A percentile compares a stretch with the other conserved stretches of the same genome.
Conservation (phyloP, 2,329 filamentous ascomycete species). For the Neonectria faginata region DNA sequence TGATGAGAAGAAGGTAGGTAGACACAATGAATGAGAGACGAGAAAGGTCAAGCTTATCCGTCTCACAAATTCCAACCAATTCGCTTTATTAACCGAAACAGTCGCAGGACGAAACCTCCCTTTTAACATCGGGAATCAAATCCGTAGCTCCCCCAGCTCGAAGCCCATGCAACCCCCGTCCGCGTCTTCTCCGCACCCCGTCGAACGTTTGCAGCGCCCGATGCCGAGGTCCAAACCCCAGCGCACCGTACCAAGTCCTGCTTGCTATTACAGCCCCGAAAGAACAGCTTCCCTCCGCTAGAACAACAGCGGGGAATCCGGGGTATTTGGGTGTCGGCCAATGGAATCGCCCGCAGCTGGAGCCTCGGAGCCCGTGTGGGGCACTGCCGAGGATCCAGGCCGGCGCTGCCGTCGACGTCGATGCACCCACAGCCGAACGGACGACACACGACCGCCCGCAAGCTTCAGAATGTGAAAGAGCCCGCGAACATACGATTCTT, state of each 20-base stretch:
- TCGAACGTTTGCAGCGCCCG: constrained; percentile 36
- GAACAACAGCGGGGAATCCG: constrained; percentile 35
- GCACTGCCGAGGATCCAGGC: constrained; percentile 23
- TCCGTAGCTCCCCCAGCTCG: neutral
- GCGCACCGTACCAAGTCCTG: neutral
- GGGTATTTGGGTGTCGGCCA: constrained; percentile 33
- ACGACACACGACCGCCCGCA: neutral
- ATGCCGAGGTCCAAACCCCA: constrained; percentile 41
- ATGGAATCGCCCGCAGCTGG: neutral
- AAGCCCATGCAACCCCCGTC: neutral
- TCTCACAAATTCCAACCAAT: neutral
- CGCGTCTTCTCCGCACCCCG: constrained; percentile 44
- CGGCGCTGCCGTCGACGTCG: neutral
- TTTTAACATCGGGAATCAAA: neutral
- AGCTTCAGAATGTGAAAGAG: neutral
- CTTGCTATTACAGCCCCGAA: neutral
- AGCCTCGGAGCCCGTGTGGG: constrained; percentile 27
- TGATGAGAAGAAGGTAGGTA: neutral
- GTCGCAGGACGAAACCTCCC: neutral
- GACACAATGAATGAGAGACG: neutral
- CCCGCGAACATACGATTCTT: constrained; percentile 1
- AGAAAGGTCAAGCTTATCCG: neutral
- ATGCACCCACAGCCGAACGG: neutral
- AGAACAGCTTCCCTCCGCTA: neutral
- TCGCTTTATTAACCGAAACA: neutral